Base-by-base conservation (phyloP, 768 basidiomycete species). In the Boletus patriciae region DNA sequence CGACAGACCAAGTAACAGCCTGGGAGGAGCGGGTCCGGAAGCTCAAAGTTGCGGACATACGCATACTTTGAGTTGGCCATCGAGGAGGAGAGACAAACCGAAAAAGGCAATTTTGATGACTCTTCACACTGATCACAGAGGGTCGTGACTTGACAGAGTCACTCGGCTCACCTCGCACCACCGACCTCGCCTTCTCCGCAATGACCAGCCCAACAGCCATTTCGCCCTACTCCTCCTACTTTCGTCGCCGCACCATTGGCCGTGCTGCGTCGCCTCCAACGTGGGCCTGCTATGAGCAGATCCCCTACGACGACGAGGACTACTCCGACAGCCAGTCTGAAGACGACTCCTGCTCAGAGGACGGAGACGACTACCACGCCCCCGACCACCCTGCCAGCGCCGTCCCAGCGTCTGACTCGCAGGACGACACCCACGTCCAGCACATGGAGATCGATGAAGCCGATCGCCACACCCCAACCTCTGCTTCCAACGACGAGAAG, bases 31-130 rank as follows among this genome's bases (percentile, higher is more conserved):
- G 84, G 78, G 67, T 99, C 97, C 7, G 92, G 90, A 0, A 92
- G 83, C 71, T 99, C 96, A 69, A 90, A 98, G 36, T 81, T 81
- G 62, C 86, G 83, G 13, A 98, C 97, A 73, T 98, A 96, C 41
- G 89, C 88, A 65, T 86, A 99, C 66, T 85, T 88, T n/a, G 92
- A 88, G 63, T 90, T 91, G 15, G 96, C 94, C 96, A 99, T 98
- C 34, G 23, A 1, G 8, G 7, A 29, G 16, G 11, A 6, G 45
- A 38, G 48, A 41, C 15, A 12, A 13, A 34, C 54, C 66, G 6
- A 55, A 63, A 56, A 63, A 60, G 66, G 66, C 25, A 65, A 58
- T 1, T 38, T 52, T 57, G 45, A 55, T 54, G 16, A 52, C 55
- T 49, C 62, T 58, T 67, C 59, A 64, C 67, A 58, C 21, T 50